A percentile compares a stretch with the other conserved stretches of the same genome.
These are phyloP conservation scores for Boletus rubropictus DNA, from an alignment of 768 basidiomycete species.

Conservation along the genomic window DNA sequence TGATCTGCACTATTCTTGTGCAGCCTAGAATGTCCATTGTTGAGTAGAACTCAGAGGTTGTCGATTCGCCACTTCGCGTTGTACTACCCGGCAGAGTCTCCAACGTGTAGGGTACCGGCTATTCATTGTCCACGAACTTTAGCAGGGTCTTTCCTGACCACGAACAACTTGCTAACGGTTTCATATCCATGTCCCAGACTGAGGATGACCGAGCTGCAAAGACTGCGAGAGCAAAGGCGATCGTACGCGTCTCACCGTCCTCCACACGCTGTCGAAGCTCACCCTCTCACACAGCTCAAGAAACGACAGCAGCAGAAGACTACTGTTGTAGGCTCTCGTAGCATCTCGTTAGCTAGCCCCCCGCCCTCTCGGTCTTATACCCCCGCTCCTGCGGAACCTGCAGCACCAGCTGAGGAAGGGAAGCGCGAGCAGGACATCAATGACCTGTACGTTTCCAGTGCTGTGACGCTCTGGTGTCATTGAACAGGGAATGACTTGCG, in stretches of 20 bases:
- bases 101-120: not conserved
- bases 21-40: not conserved
- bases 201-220: slow-evolving; percentile 76
- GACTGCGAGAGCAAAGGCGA: slow-evolving; percentile 76
- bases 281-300: slow-evolving; percentile 52
- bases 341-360: slow-evolving; percentile 35
- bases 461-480: not conserved
- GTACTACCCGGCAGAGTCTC: not conserved
- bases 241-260: slow-evolving; percentile 44
- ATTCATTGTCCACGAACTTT: slow-evolving; percentile 1
- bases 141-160: slow-evolving; percentile 3
- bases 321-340: slow-evolving; percentile 31
- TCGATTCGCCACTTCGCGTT: slow-evolving; percentile 6
- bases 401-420: slow-evolving; percentile 33
- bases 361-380: slow-evolving; percentile 48
- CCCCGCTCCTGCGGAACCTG: slow-evolving; percentile 42
- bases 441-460: slow-evolving; percentile 52
- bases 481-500: slow-evolving; percentile 12
- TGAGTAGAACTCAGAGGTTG: slow-evolving; percentile 3
- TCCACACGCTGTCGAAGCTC: not conserved
- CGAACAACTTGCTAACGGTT: slow-evolving; percentile 5
- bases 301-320: slow-evolving; percentile 74
- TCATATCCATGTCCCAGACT: slow-evolving; percentile 33
- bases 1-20: not conserved
- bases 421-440: slow-evolving; percentile 44